These are phyloP conservation scores for Miscanthus sacchariflorus DNA, from an alignment of 202 grass and related monocot species.

Conservation along the genomic window DNA sequence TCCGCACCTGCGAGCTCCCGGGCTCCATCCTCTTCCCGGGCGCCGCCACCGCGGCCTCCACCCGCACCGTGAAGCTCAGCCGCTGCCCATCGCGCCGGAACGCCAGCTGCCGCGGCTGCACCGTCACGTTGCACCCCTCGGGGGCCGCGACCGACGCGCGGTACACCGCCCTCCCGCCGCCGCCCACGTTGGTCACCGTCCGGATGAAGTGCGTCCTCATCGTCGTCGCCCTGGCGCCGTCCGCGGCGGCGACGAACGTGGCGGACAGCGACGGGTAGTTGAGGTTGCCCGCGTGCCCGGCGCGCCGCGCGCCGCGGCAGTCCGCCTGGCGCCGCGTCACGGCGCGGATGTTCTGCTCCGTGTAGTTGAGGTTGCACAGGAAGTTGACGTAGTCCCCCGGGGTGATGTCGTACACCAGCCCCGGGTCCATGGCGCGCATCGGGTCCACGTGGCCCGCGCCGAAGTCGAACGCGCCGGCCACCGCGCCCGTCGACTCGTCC, in stretches of 20 bases:
- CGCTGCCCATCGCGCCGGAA: constrained; percentile 88
- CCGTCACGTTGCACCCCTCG: constrained; percentile 71
- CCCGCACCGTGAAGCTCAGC: constrained; percentile 77
- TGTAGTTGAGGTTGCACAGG: constrained; percentile 93
- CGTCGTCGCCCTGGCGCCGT: constrained; percentile 3
- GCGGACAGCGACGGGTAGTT: constrained; percentile 82
- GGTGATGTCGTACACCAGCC: constrained; percentile 79
- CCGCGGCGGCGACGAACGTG: constrained; percentile 56
- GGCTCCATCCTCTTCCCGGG: constrained; percentile 69
- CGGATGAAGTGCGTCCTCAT: constrained; percentile 82
- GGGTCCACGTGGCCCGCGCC: constrained; percentile 91
- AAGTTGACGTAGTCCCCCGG: constrained; percentile 69
- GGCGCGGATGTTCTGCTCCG: constrained; percentile 79
- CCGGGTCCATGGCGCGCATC: constrained; percentile 92
- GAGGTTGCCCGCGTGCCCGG: constrained; percentile 77
- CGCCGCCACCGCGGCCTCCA: constrained; percentile 48
- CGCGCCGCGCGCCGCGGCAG: constrained; percentile 68
- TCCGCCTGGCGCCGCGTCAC: constrained; percentile 69
- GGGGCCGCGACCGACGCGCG: constrained; percentile 53
- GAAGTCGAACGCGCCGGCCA: constrained; percentile 71
- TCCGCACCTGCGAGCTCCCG: constrained; percentile 79
- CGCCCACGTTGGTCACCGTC: constrained; percentile 76
- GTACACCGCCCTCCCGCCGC: constrained; percentile 56
- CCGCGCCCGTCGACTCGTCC: constrained; percentile 74
- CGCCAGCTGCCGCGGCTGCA: constrained; percentile 62